Evolutionary conservation across 345 rosid genomes (phyloP), one percentile per base, ranked within the genome.

Genomic region (Populus euphratica): DNA sequence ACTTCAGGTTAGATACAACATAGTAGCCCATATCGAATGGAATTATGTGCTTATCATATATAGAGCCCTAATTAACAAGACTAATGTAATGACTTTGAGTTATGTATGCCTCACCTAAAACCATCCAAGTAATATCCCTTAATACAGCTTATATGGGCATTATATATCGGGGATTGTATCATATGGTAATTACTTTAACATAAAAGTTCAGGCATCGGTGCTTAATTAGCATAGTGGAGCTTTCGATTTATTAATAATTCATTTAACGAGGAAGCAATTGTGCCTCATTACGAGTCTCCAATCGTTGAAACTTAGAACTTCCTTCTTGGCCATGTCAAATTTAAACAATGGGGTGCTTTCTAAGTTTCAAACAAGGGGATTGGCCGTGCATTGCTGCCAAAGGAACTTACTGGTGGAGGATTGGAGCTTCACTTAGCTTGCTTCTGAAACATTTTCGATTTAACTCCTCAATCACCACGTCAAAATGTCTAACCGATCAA

Each of bases 21-120:
- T 73, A 33, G 64, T 78, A 73, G 31, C 76, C 63, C 75, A 25
- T 62, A 68, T 76, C 44, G 68, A 74, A 76, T 73, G 18, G 29
- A 67, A 77, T 87, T 69, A 79, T 83, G 73, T 38, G 66, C 77
- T 76, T 72, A 76, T 81, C 72, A 78, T 82, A 1, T n/a, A 1
- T n/a, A 56, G 27, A 56, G 14, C 27, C 63, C 63, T 56, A n/a
- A 1, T n/a, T 3, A 56, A 4, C 27, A 56, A 23, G 13, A n/a
- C n/a, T 9, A n/a, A n/a, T n/a, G n/a, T 23, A 56, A 56, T 56
- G 29, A 56, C 63, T 1, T 56, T 4, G 63, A n/a, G 63, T 3
- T 56, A 9, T 56, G 23, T 13, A 3, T 44, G 63, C 11, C 25
- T 23, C 61, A 71, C 59, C 81, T 47, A 76, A 81, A 44, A 69